Evolutionary conservation across 345 rosid genomes (phyloP).

Genomic region (Viola odorata): DNA sequence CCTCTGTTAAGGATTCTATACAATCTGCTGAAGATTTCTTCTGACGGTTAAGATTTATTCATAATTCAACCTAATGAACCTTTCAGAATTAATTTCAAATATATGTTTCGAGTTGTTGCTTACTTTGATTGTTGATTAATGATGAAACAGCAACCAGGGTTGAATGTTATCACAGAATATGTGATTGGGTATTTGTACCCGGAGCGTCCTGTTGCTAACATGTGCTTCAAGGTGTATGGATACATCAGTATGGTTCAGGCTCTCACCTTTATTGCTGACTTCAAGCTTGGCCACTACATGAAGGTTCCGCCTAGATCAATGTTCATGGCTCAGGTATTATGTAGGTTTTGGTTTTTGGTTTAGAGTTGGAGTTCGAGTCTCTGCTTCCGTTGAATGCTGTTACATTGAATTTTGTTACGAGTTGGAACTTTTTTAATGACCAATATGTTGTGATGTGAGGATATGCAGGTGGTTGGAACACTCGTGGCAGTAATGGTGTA

Average conservation of each 20-base stretch:
- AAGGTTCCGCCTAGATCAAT: constrained; percentile 82
- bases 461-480: constrained; percentile 62
- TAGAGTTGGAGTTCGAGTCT: too few relatives aligned
- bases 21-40: too few relatives aligned
- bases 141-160: constrained; percentile 46
- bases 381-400: too few relatives aligned
- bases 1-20: too few relatives aligned
- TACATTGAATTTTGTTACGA: too few relatives aligned
- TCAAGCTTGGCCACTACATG: constrained; percentile 90
- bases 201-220: constrained; percentile 82
- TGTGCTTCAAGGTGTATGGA: constrained; percentile 92
- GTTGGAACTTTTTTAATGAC: too few relatives aligned
- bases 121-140: not conserved
- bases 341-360: not conserved
- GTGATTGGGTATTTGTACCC: constrained; percentile 74
- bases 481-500: constrained; percentile 45
- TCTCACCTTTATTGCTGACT: constrained; percentile 58
- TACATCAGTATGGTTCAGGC: constrained; percentile 84
- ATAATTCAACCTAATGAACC: too few relatives aligned
- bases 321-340: constrained; percentile 73
- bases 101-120: not conserved
- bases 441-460: too few relatives aligned
- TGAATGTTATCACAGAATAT: constrained; percentile 76
- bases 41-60: too few relatives aligned
- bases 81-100: too few relatives aligned